Conservation (phyloP, 2,329 filamentous ascomycete genomes). For the Cladosporium sp. region DNA sequence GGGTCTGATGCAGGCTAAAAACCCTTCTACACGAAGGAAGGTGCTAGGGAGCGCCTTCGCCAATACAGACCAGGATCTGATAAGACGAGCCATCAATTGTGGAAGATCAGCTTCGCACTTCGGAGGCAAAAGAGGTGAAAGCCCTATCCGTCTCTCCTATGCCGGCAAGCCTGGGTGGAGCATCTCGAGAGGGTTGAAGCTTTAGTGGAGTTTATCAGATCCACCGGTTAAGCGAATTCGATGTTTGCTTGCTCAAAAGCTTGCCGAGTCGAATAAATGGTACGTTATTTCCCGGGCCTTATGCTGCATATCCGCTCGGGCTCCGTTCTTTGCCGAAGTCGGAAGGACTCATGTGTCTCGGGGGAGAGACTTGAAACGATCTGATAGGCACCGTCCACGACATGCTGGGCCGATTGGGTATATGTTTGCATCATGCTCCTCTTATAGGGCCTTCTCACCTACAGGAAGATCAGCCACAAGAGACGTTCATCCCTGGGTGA, state of each 20-base stretch:
- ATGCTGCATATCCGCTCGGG: background rate
- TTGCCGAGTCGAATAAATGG: background rate
- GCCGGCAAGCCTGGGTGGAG: slow-evolving; percentile 8
- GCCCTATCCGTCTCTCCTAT: slow-evolving; percentile 4
- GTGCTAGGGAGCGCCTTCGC: slow-evolving; percentile 1
- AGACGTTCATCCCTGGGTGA: too few species aligned
- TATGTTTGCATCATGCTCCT: too few species aligned
- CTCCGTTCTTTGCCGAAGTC: slow-evolving; percentile 2
- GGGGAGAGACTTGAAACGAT: too few species aligned
- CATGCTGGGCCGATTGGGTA: too few species aligned
- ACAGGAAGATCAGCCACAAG: too few species aligned
- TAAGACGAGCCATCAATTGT: slow-evolving; percentile 8
- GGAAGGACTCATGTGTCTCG: too few species aligned
- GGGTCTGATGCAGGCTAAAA: background rate
- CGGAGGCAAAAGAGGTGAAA: background rate
- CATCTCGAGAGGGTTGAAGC: background rate
- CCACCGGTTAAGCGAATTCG: slow-evolving; percentile 5
- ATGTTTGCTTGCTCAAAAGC: background rate
- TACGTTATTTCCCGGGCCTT: slow-evolving; percentile 4
- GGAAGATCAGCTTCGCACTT: background rate
- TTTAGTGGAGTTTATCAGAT: background rate
- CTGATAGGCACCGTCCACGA: too few species aligned
- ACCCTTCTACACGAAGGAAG: slow-evolving; percentile 5
- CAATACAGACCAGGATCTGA: slow-evolving; percentile 12
- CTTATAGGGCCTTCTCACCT: too few species aligned